These are phyloP conservation scores for Panaeolus cyanescens DNA, from an alignment of 768 basidiomycete genomes.

Conservation along the genomic window DNA sequence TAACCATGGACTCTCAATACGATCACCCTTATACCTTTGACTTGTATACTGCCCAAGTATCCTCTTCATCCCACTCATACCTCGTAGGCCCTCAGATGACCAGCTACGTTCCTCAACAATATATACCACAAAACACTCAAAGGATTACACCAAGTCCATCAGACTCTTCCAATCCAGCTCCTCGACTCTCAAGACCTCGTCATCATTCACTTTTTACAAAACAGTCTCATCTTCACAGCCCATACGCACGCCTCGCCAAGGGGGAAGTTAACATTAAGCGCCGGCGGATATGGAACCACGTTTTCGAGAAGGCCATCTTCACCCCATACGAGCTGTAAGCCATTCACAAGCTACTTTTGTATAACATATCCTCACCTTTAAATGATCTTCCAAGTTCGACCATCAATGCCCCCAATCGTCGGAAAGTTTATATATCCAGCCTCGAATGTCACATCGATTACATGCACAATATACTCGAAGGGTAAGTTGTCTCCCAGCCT, in stretches of 20 bases:
- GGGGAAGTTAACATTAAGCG: constrained; percentile 65
- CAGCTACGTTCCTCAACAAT: background rate
- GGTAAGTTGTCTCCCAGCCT: constrained; percentile 22
- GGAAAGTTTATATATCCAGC: constrained; percentile 71
- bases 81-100: background rate
- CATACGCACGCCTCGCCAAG: constrained; percentile 71
- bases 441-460: constrained; percentile 73
- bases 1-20: no score
- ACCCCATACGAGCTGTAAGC: constrained; percentile 64
- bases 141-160: no score
- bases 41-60: no score
- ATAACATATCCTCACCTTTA: no score
- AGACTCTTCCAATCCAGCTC: background rate
- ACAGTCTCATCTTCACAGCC: constrained; percentile 47
- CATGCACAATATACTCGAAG: constrained; percentile 59
- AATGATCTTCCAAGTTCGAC: constrained; percentile 57
- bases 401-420: constrained; percentile 66
- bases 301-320: constrained; percentile 73
- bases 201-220: constrained; percentile 4
- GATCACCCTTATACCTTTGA: no score
- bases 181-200: constrained; percentile 9
- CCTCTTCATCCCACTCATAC: background rate
- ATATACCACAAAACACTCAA: background rate
- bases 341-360: no score
- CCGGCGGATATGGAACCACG: constrained; percentile 77